Percentiles rank a stretch among this genome's conserved stretches.
Conservation (phyloP, 2,329 filamentous ascomycete species). For the Laburnicola sp. region DNA sequence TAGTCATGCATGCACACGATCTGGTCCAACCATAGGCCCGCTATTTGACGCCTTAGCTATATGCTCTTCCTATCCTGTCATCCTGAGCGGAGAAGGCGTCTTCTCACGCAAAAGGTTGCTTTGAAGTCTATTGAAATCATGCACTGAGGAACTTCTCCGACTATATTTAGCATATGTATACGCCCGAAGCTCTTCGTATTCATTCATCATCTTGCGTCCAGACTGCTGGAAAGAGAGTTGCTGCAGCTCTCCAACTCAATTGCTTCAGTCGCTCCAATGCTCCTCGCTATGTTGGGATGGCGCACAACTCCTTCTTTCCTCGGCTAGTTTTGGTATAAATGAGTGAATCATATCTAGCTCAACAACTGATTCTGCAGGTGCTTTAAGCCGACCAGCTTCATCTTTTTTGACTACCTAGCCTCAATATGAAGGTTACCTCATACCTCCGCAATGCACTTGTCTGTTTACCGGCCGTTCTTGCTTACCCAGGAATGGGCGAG, state of each 20-base stretch:
- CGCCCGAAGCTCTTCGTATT: constrained; percentile 19
- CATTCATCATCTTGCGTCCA: constrained; percentile 17
- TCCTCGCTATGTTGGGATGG: no score
- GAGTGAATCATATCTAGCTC: no score
- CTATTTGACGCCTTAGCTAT: constrained; percentile 19
- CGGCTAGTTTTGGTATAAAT: no score
- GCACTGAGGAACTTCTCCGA: constrained; percentile 9
- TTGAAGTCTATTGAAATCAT: constrained; percentile 13
- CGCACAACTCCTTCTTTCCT: no score
- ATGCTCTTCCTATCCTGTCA: constrained; percentile 24
- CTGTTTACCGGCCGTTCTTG: constrained; percentile 16
- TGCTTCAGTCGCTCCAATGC: neutral
- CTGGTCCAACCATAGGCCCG: constrained; percentile 21
- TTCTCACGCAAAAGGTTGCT: neutral
- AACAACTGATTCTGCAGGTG: no score
- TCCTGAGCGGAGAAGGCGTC: constrained; percentile 1
- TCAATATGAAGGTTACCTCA: constrained; percentile 17
- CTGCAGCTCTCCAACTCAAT: neutral
- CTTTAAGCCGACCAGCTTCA: no score
- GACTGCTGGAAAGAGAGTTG: neutral
- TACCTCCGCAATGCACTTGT: constrained; percentile 26
- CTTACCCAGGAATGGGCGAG: constrained; percentile 38
- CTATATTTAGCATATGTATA: constrained; percentile 10
- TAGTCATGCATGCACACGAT: constrained; percentile 4
- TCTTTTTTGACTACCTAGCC: neutral